A percentile compares a stretch with the other conserved stretches of the same genome.
Evolutionary conservation across 768 basidiomycete species (phyloP).

Genomic region (Lactarius tabidus): DNA sequence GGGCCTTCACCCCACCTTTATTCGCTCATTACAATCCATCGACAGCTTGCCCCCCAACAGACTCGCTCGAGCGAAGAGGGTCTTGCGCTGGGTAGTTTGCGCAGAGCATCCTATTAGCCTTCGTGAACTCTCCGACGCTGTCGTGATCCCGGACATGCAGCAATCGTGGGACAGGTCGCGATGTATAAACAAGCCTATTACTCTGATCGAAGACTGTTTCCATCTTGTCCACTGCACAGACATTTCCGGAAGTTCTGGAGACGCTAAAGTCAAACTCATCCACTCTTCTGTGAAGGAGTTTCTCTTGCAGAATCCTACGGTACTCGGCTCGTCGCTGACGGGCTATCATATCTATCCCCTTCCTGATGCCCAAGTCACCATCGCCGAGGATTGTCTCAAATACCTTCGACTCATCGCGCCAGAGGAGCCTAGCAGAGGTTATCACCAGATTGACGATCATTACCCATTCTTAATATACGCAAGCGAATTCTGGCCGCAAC

Average conservation of each 20-base stretch:
- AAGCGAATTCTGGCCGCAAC: slow-evolving; percentile 7
- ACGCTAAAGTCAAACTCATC: slow-evolving; percentile 6
- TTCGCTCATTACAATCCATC: slow-evolving; percentile 1
- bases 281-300: slow-evolving; percentile 13
- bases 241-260: not conserved
- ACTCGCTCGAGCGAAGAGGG: not conserved
- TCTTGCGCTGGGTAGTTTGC: slow-evolving; percentile 10
- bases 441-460: not conserved
- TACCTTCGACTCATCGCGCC: not conserved
- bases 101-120: not conserved
- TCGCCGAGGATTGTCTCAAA: slow-evolving; percentile 2
- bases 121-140: slow-evolving; percentile 3
- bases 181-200: slow-evolving; percentile 2
- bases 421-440: too few species aligned
- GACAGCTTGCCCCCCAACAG: not conserved
- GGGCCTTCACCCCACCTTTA: slow-evolving; percentile 7
- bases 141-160: slow-evolving; percentile 7
- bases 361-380: not conserved
- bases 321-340: not conserved
- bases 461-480: slow-evolving; percentile 1
- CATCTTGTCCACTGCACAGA: slow-evolving; percentile 6
- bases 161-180: slow-evolving; percentile 2
- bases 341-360: slow-evolving; percentile 9
- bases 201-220: slow-evolving; percentile 13
- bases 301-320: not conserved